Evolutionary conservation across 352 stramenopile species (phyloP), one percentile per base, ranked within the genome.

Genomic region (Salisapilia sapeloensis): DNA sequence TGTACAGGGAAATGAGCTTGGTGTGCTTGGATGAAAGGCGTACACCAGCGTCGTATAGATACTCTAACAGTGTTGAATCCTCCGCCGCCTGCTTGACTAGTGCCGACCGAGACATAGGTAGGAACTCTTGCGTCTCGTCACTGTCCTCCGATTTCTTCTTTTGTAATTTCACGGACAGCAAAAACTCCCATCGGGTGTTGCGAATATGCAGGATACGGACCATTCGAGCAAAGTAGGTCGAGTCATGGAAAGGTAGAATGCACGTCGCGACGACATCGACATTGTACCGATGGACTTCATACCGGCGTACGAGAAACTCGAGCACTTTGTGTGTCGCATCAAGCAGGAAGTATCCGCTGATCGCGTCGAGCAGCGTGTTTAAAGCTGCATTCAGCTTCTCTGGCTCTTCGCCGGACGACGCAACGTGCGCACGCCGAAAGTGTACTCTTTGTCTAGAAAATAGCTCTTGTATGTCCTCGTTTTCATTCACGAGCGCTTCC

Each of bases 261-360:
- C 43, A 52, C 17, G 53, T 70, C 60, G 92, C 83, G 32, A 91
- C 56, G 17, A 56, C 56, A 47, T 92, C 69, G 24, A 93, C 70
- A 30, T 93, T 92, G 44, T 67, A 79, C 4, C 62, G 69, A 42
- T 93, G 79, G 17, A 93, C 48, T 35, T 91, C 70, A 35, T 87
- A 93, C n/a, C 69, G 66, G 9, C 79, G 71, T 35, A 93, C 67
- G 40, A 93, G 57, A 37, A 87, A 92, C 50, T 93, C 79, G 44
- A 92, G 54, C 32, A 92, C 71, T 44, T 92, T 89, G 48, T 93
- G 79, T 3, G 71, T 47, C 4, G 76, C 65, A 8, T 53, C 46
- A 9, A 89, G 49, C 22, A 93, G 35, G 40, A 90, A 89, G 38
- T 85, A 89, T 4, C 53, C 52, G 34, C 72, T 92, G 19, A 93